phyloP scores from a whole-genome alignment of 2,329 filamentous ascomycete species.

The Ophiostoma sp. region DNA sequence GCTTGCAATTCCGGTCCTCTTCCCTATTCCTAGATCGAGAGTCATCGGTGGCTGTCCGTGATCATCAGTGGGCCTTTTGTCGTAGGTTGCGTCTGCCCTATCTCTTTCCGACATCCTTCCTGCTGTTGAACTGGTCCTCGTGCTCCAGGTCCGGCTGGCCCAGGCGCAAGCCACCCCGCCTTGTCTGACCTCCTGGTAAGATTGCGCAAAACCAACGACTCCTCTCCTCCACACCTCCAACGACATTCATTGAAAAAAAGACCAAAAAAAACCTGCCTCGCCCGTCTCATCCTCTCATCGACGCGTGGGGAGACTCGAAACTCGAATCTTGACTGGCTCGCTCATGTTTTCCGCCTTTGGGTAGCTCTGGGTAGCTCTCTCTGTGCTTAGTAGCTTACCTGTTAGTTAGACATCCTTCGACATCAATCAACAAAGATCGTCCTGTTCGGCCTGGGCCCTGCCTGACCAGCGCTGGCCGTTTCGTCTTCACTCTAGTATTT shows the following conservation, averaged over 20 bases:
- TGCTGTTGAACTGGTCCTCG: neutral
- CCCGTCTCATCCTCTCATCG: neutral
- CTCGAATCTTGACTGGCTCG: neutral
- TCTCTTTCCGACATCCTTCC: neutral
- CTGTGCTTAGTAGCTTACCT: neutral
- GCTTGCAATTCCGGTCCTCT: neutral
- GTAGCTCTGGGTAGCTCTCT: neutral
- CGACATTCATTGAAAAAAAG: neutral
- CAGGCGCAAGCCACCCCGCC: conserved; percentile 12
- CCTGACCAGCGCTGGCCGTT: neutral
- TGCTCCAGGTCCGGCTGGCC: neutral
- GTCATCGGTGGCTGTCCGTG: neutral
- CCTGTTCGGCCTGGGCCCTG: neutral
- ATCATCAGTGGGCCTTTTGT: neutral
- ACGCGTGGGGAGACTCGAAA: neutral
- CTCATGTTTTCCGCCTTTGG: neutral
- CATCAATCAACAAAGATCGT: neutral
- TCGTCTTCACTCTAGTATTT: neutral
- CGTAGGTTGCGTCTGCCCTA: conserved; percentile 5
- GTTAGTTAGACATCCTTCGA: neutral
- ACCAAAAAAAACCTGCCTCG: neutral
- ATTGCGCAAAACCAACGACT: neutral
- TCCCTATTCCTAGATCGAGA: neutral
- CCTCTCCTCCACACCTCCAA: neutral
- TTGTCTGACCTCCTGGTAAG: neutral